Base-by-base conservation (phyloP, 345 rosid species). In the Gossypium raimondii region DNA sequence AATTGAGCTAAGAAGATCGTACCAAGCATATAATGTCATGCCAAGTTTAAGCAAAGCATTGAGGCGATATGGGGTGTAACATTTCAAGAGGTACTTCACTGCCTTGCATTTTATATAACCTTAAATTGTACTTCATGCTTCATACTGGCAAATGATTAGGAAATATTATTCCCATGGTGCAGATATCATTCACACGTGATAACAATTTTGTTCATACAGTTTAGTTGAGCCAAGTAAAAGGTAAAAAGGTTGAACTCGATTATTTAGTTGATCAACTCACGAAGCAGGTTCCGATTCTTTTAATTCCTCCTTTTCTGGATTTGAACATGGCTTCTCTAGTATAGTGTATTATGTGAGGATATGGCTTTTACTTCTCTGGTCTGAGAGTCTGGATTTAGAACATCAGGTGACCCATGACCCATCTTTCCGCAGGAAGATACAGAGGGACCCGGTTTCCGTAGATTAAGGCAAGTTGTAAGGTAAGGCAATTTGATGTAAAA, bases 21-120 rank as follows among this genome's bases (percentile, higher is more conserved):
- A 94, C 78, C 93, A 91, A 79, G 98, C 98, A 66, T 94, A 92
- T 81, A 94, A 92, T 58, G 97, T 94, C 55, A 92, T 94, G 98
- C 97, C 97, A 56, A 87, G 91, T 82, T 86, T 94, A 82, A 92
- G 95, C 86, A 91, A 92, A 86, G 94, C 97, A 53, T 83, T 91
- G 61, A 82, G 78, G 86, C 89, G 97, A 22, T 94, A 94, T 78
- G 98, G 94, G 34, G 90, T 87, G 63, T 92, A 73, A 84, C 45
- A 55, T 76, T 14, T 65, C 44, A 72, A n/a, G 67, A 75, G 48
- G 75, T 69, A 0, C 16, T 34, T 29, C 64, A 51, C 63, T n/a
- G 34, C 74, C 22, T 50, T 16, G 5, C 9, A 48, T 34, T 44
- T 9, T 50, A 38, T 61, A 47, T 41, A n/a, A 16, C 50, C 47